Conservation (phyloP, 75 land plant species). For the Cupressus sempervirens region DNA sequence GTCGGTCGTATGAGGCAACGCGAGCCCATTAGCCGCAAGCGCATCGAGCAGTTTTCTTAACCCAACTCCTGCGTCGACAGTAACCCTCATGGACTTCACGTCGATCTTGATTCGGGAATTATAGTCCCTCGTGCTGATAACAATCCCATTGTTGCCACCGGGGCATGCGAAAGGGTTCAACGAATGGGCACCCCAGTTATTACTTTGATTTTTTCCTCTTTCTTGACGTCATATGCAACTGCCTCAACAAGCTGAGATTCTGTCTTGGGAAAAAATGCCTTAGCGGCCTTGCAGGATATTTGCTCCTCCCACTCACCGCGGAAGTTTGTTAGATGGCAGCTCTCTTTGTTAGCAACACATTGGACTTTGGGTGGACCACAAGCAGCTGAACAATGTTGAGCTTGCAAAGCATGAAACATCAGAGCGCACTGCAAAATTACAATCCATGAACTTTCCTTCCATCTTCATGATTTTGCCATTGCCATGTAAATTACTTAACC, state of each 20-base stretch:
- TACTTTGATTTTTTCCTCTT: slow-evolving; percentile 32
- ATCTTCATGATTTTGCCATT: no score
- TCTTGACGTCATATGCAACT: slow-evolving; percentile 12
- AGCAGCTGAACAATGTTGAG: neutral
- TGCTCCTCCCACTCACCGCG: neutral
- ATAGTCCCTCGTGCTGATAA: slow-evolving; percentile 15
- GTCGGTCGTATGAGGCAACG: no score
- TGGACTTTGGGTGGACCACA: slow-evolving; percentile 14
- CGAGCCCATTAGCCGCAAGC: slow-evolving; percentile 17
- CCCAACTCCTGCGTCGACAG: neutral
- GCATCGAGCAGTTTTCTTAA: slow-evolving; percentile 40
- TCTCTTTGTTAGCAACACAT: neutral
- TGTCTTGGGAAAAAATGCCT: slow-evolving; percentile 25
- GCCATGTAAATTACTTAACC: no score
- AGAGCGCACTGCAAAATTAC: no score
- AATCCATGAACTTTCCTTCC: no score
- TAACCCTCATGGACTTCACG: neutral
- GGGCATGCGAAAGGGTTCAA: slow-evolving; percentile 65
- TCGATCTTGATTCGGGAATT: slow-evolving; percentile 27
- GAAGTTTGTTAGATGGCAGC: slow-evolving; percentile 25
- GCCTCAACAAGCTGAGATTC: slow-evolving; percentile 26
- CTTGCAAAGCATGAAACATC: no score
- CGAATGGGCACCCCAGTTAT: slow-evolving; percentile 32
- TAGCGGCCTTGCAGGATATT: slow-evolving; percentile 25
- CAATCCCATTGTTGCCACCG: slow-evolving; percentile 8